Evolutionary conservation across 305 asterid species (phyloP).

Genomic region (Solanum hybrid): DNA sequence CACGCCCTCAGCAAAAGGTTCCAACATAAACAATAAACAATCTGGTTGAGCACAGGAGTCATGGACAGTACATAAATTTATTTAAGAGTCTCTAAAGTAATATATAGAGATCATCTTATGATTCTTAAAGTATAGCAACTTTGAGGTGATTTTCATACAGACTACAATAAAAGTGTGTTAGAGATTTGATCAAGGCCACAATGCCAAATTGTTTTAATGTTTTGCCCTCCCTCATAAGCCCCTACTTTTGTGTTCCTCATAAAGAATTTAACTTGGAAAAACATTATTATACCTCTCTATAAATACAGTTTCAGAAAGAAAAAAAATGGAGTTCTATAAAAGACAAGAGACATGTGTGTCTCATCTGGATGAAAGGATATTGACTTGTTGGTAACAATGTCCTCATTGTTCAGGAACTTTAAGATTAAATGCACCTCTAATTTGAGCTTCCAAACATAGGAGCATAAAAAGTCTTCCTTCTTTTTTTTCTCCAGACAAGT

Average conservation of each 20-base stretch:
- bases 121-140: not conserved
- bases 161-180: not conserved
- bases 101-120: not conserved
- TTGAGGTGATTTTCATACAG: not conserved
- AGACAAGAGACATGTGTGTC: not conserved
- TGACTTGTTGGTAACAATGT: not conserved
- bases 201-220: not conserved
- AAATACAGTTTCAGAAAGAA: not conserved
- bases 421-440: not conserved
- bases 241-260: not conserved
- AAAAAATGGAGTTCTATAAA: not conserved
- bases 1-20: not conserved
- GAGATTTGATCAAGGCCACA: not conserved
- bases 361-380: not conserved
- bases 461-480: not conserved
- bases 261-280: not conserved
- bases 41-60: not conserved
- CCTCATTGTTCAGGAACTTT: not conserved
- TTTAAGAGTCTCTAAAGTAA: not conserved
- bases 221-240: not conserved
- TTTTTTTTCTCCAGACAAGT: not conserved
- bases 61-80: not conserved
- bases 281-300: not conserved
- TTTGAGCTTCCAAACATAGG: not conserved
- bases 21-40: not conserved